Evolutionary conservation across 805 yeast genomes (phyloP), one percentile per base, ranked within the genome.

Genomic region (Ogataea corticis): DNA sequence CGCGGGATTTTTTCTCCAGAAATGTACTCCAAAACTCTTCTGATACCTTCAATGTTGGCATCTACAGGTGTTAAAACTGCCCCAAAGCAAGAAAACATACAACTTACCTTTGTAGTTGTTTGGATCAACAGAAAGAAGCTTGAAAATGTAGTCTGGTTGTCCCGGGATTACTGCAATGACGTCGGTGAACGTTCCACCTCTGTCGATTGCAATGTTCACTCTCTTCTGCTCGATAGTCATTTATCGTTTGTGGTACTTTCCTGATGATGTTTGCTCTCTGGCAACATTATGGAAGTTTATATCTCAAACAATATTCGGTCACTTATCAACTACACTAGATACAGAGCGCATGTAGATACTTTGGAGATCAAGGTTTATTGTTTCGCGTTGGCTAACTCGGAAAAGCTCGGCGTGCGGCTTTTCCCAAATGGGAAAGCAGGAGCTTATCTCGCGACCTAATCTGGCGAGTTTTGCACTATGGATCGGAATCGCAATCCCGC

Each of bases 141-240:
- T 56, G 42, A 55, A 75, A 45, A 62, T 62, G 27, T 38, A 42
- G 41, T 74, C 79, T 3, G 57, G 62, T 33, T 68, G 65, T 29
- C 61, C 63, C 1, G 76, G 76, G 23, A 72, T 67, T 35, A 62
- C 66, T 36, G 77, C 77, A 36, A 71, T 65, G 32, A 73, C 73
- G 52, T 74, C 78, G 29, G 74, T 68, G 57, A 73, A 74, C 10
- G 75, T 71, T 47, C 75, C 76, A 43, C 76, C 76, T 37, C 55
- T 43, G 31, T 53, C 57, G n/a, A 43, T 43, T 10, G 46, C 46
- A 14, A 43, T 43, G n/a, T 33, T 37, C 9, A 38, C 38, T 43
- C 38, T 25, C 34, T 33, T 40, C n/a, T 32, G 38, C 15, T 41
- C 40, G 15, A 41, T 28, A 7, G 45, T 41, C 45, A 41, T 41